Percentiles rank a stretch among this genome's conserved stretches.
Conservation (phyloP, 73 alveolate genomes). For the Paramecium biaurelia region DNA sequence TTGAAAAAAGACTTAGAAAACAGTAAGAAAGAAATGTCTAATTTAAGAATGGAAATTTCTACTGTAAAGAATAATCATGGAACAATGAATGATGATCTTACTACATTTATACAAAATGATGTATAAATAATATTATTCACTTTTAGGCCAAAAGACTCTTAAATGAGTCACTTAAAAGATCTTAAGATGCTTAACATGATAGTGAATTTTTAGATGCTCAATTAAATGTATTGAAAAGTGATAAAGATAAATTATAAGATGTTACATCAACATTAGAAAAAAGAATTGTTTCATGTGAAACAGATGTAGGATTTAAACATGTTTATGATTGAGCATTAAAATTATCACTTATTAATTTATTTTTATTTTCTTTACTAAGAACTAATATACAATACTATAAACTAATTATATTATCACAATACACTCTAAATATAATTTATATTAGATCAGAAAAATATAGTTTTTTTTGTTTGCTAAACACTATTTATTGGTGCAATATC, state of each 20-base stretch:
- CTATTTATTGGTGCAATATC: conserved; percentile 17
- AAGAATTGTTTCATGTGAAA: conserved; percentile 33
- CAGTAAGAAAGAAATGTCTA: conserved; percentile 4
- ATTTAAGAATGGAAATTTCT: conserved; percentile 27
- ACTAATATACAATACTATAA: neutral
- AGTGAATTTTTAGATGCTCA: conserved; percentile 37
- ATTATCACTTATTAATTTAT: neutral
- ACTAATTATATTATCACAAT: neutral
- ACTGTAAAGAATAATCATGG: conserved; percentile 7
- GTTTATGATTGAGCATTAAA: conserved; percentile 36
- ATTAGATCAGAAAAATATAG: neutral
- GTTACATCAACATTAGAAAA: conserved; percentile 32
- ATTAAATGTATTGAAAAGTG: neutral
- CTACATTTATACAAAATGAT: conserved; percentile 13
- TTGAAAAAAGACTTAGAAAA: conserved; percentile 34
- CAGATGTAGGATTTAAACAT: conserved; percentile 46
- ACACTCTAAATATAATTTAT: neutral
- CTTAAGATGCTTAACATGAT: conserved; percentile 9
- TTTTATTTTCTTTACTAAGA: neutral
- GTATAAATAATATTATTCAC: neutral
- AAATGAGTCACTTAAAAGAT: neutral
- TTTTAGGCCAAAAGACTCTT: conserved; percentile 4
- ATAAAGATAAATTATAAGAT: conserved; percentile 27
- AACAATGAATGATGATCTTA: neutral
- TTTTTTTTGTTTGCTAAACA: neutral